Evolutionary conservation across 176 grass and related monocot species (phyloP).

Genomic region (Thinopyrum elongatum): DNA sequence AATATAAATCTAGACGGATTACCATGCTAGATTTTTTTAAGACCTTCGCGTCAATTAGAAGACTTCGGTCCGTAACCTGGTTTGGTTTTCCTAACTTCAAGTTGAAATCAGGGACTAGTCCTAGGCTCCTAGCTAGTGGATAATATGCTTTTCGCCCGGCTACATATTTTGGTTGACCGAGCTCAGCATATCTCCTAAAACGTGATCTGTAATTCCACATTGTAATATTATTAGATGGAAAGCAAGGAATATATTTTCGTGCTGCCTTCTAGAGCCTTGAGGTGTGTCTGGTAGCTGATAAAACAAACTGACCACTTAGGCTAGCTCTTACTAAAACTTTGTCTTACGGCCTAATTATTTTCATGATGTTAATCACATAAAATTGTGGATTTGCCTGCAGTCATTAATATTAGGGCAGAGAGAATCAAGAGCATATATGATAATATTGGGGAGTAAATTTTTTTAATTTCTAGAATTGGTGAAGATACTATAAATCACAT

Average conservation of each 20-base stretch:
- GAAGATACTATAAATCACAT: not conserved
- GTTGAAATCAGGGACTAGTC: not conserved
- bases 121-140: conserved; percentile 1
- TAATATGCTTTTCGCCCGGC: not conserved
- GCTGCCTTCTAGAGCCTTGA: not conserved
- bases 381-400: not conserved
- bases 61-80: not conserved
- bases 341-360: not conserved
- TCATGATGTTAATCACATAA: not conserved
- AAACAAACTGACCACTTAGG: conserved; percentile 4
- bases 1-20: too few species aligned
- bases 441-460: not conserved
- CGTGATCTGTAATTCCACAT: not conserved
- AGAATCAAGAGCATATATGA: too few species aligned
- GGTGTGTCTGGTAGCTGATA: not conserved
- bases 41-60: too few species aligned
- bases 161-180: conserved; percentile 25
- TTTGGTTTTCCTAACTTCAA: not conserved
- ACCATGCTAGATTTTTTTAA: not conserved
- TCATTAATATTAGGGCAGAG: too few species aligned
- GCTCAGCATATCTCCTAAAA: conserved; percentile 23
- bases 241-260: conserved; percentile 9
- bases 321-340: not conserved
- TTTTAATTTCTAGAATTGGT: not conserved
- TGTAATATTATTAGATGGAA: conserved; percentile 19